A percentile compares a stretch with the other conserved stretches of the same genome.
phyloP scores from a whole-genome alignment of 2,329 filamentous ascomycete genomes.

The Hymenoscyphus scutula region DNA sequence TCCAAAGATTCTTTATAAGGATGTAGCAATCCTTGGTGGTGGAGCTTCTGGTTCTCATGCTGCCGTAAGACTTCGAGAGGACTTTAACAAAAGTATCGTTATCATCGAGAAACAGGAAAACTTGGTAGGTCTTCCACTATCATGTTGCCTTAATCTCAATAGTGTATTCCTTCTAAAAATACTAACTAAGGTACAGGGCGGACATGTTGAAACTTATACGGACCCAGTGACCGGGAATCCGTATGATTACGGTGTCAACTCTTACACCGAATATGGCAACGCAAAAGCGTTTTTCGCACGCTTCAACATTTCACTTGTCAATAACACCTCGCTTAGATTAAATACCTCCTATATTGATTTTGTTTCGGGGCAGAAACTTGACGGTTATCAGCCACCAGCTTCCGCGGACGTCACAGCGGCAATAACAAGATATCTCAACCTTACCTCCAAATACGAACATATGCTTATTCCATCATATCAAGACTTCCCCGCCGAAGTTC shows the following conservation, averaged over 20 bases:
- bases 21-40: constrained; percentile 40
- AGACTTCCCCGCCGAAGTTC: constrained; percentile 17
- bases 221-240: constrained; percentile 36
- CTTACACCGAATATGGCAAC: constrained; percentile 42
- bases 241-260: constrained; percentile 40
- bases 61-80: constrained; percentile 40
- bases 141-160: neutral
- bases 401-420: constrained; percentile 10
- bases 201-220: constrained; percentile 48
- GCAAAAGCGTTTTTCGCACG: constrained; percentile 18
- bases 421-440: constrained; percentile 15
- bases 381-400: neutral
- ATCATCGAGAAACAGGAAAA: constrained; percentile 40
- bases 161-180: neutral
- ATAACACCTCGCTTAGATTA: constrained; percentile 16
- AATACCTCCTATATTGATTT: constrained; percentile 38
- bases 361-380: constrained; percentile 12
- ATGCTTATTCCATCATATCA: constrained; percentile 19
- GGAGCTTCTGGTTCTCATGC: constrained; percentile 42
- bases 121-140: neutral
- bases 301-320: constrained; percentile 38
- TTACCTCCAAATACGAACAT: constrained; percentile 14
- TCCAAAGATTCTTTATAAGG: constrained; percentile 12
- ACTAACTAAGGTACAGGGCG: constrained; percentile 41
- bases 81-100: constrained; percentile 37